Conservation (phyloP, 345 rosid species). For the Alliaria petiolata region DNA sequence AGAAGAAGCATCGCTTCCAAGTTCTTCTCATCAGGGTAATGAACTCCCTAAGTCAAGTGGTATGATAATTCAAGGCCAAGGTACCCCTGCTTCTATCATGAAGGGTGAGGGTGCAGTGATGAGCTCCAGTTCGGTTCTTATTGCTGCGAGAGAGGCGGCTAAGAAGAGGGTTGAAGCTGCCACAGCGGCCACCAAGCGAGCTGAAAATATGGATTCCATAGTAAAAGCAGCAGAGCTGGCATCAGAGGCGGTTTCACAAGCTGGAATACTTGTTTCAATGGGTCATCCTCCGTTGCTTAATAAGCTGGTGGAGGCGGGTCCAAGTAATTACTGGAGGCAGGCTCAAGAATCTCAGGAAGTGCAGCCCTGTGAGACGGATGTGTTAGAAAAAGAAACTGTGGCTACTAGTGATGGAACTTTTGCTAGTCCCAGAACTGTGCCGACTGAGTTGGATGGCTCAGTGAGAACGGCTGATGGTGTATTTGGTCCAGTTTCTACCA, state of each 20-base stretch:
- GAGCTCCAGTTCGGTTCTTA: constrained; percentile 58
- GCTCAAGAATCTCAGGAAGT: constrained; percentile 37
- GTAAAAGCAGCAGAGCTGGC: constrained; percentile 96
- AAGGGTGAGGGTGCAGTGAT: constrained; percentile 46
- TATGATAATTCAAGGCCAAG: constrained; percentile 35
- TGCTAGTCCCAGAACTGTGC: constrained; percentile 31
- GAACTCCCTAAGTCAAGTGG: constrained; percentile 33
- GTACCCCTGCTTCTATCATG: constrained; percentile 57
- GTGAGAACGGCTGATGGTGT: constrained; percentile 39
- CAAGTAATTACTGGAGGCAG: constrained; percentile 68
- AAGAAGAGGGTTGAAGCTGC: constrained; percentile 83
- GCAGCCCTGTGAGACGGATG: constrained; percentile 30
- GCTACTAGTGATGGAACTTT: constrained; percentile 36
- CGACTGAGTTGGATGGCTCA: constrained; percentile 42
- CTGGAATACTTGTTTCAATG: constrained; percentile 87
- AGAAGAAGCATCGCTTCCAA: constrained; percentile 65
- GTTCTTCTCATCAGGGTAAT: constrained; percentile 33
- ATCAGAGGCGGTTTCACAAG: constrained; percentile 90
- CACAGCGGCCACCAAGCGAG: constrained; percentile 84
- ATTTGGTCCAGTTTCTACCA: constrained; percentile 32
- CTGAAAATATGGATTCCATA: constrained; percentile 89
- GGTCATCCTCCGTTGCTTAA: constrained; percentile 61
- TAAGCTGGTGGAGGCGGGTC: constrained; percentile 67
- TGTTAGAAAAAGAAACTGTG: constrained; percentile 34
- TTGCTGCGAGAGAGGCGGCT: constrained; percentile 81